Percentiles rank a stretch among this genome's conserved stretches.
phyloP scores from a whole-genome alignment of 345 rosid species.

The Sisymbrium altissimum region DNA sequence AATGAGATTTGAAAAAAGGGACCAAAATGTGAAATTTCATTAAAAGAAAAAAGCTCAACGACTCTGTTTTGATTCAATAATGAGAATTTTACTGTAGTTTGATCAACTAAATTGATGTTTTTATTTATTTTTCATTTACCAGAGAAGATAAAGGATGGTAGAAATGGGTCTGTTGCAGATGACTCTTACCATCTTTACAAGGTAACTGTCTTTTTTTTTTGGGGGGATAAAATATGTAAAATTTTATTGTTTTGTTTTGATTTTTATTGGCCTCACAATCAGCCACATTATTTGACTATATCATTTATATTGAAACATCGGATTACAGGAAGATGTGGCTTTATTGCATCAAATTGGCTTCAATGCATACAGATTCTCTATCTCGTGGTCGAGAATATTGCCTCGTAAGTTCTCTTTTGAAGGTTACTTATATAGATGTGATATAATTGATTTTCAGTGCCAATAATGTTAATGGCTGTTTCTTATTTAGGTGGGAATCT shows the following conservation, averaged over 20 bases:
- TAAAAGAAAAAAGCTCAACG: no score
- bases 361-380: conserved; percentile 49
- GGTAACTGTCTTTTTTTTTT: conserved; percentile 2
- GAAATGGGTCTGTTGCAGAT: conserved; percentile 37
- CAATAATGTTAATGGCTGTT: not conserved
- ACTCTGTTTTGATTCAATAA: no score
- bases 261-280: not conserved
- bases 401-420: conserved; percentile 36
- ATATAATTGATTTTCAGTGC: not conserved
- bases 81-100: no score
- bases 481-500: conserved; percentile 39
- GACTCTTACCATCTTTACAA: conserved; percentile 45
- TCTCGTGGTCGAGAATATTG: conserved; percentile 48
- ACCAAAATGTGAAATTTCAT: no score
- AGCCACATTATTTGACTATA: not conserved
- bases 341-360: conserved; percentile 44
- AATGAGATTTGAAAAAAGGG: no score
- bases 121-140: not conserved
- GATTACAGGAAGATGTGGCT: conserved; percentile 45
- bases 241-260: not conserved
- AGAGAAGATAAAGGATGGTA: conserved; percentile 35
- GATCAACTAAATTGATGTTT: not conserved
- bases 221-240: not conserved
- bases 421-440: not conserved
- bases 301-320: not conserved